phyloP scores from a whole-genome alignment of 495 filamentous ascomycete species.

The Talaromyces proteolyticus region DNA sequence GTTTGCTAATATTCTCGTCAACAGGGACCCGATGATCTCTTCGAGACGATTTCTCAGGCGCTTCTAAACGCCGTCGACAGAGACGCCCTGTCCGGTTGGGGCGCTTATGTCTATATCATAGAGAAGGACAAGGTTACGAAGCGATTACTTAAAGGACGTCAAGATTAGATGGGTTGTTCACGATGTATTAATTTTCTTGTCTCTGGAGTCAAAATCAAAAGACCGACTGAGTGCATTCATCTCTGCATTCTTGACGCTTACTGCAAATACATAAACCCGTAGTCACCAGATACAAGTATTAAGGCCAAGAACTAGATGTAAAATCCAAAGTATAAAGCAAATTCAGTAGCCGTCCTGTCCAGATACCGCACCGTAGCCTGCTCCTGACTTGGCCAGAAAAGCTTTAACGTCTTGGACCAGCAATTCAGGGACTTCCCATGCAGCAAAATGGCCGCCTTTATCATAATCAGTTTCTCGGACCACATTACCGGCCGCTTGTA shows the following conservation, averaged over 20 bases:
- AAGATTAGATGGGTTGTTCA: constrained; percentile 44
- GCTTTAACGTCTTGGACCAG: constrained; percentile 31
- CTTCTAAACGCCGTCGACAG: constrained; percentile 92
- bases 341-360: constrained; percentile 28
- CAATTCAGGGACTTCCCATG: constrained; percentile 42
- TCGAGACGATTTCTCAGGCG: constrained; percentile 98
- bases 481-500: constrained; percentile 30
- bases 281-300: too few species aligned
- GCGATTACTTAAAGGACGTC: constrained; percentile 88
- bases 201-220: too few species aligned
- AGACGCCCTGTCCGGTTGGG: constrained; percentile 96
- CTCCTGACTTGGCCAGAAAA: constrained; percentile 38
- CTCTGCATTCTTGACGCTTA: constrained; percentile 44
- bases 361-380: constrained; percentile 29
- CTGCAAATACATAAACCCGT: constrained; percentile 33
- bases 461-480: constrained; percentile 36
- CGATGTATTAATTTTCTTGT: constrained; percentile 6
- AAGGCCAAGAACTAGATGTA: too few species aligned
- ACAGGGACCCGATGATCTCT: constrained; percentile 86
- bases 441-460: constrained; percentile 46
- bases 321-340: too few species aligned
- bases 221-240: too few species aligned
- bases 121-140: constrained; percentile 99
- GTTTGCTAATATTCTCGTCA: background rate
- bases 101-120: constrained; percentile 97